phyloP scores from a whole-genome alignment of 2,329 filamentous ascomycete species.

The Stagonosporopsis cucurbitacearum region DNA sequence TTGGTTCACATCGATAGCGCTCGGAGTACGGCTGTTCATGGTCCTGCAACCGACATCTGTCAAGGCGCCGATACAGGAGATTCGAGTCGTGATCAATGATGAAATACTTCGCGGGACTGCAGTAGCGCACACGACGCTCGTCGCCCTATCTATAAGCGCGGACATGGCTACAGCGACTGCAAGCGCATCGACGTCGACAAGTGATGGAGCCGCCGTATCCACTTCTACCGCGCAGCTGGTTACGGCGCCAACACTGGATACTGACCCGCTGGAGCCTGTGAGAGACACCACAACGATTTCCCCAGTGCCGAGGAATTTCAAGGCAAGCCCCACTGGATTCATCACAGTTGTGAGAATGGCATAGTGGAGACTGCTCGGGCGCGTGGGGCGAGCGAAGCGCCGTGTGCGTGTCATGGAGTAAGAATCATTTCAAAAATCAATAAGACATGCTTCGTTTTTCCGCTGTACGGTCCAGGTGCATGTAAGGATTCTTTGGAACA shows the following conservation, averaged over 20 bases:
- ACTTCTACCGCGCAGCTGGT: constrained; percentile 6
- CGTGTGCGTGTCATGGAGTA: constrained; percentile 6
- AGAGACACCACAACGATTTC: neutral
- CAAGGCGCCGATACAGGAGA: constrained; percentile 16
- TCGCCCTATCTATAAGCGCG: neutral
- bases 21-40: constrained; percentile 27
- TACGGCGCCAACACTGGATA: constrained; percentile 1
- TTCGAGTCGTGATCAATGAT: constrained; percentile 28
- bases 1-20: constrained; percentile 32
- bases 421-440: neutral
- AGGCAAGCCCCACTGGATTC: constrained; percentile 13
- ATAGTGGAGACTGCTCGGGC: neutral
- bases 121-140: neutral
- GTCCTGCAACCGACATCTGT: constrained; percentile 19
- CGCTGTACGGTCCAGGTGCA: neutral
- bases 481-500: neutral
- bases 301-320: neutral
- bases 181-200: neutral
- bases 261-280: neutral
- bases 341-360: constrained; percentile 6
- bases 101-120: constrained; percentile 7
- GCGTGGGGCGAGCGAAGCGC: constrained; percentile 3
- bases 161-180: neutral
- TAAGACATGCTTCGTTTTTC: neutral
- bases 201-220: neutral